phyloP scores from a whole-genome alignment of 2,329 filamentous ascomycete genomes.

The Monilinia aucupariae region DNA sequence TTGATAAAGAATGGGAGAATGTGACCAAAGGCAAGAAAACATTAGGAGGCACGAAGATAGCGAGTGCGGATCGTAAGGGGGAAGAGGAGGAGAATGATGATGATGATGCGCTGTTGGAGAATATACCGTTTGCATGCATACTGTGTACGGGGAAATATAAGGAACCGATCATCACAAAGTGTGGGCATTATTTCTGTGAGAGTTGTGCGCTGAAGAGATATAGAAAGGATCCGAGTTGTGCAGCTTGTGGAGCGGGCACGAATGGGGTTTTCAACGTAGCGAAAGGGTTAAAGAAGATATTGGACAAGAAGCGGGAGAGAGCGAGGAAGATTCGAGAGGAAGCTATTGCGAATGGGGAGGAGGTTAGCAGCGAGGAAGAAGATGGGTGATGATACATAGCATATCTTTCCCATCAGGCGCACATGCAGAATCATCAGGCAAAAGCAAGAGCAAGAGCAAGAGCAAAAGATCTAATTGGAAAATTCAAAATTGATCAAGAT shows the following conservation, averaged over 20 bases:
- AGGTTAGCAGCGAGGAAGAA: constrained; percentile 43
- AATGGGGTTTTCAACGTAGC: constrained; percentile 86
- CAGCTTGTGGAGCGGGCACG: constrained; percentile 77
- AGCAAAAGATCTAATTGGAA: background rate
- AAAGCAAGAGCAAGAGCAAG: too few relatives aligned
- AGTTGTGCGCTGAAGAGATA: constrained; percentile 82
- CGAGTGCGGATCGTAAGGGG: constrained; percentile 32
- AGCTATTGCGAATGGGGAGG: constrained; percentile 48
- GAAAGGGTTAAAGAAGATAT: constrained; percentile 72
- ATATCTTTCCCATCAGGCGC: too few relatives aligned
- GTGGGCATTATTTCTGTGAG: constrained; percentile 95
- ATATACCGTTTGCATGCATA: constrained; percentile 36
- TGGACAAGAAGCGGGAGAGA: constrained; percentile 59
- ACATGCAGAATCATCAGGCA: background rate
- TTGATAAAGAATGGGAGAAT: constrained; percentile 91
- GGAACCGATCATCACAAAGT: constrained; percentile 77
- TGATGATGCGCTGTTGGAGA: constrained; percentile 34
- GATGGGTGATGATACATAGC: constrained; percentile 29
- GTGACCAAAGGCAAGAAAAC: constrained; percentile 67
- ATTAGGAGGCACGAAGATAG: constrained; percentile 47
- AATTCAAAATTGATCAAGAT: background rate
- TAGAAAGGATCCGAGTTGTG: constrained; percentile 78
- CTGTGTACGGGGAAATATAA: constrained; percentile 38
- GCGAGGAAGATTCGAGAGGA: constrained; percentile 48
- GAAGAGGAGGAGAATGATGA: constrained; percentile 42